Evolutionary conservation across 331 rosid species (phyloP).

Genomic region (Ulmus americana): DNA sequence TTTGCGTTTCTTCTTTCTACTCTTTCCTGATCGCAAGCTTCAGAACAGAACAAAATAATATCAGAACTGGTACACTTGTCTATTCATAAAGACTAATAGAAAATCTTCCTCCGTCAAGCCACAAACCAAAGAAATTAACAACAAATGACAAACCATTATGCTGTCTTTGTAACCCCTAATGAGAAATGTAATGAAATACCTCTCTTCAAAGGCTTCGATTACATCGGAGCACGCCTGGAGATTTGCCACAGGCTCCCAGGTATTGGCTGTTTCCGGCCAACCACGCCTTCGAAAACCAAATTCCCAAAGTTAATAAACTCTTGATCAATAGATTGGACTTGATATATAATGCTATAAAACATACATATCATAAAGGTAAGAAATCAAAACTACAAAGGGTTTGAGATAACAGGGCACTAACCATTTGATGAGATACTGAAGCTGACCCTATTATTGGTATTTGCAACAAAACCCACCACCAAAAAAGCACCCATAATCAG

Average conservation of each 20-base stretch:
- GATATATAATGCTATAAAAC: neutral
- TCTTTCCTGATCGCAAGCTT: slow-evolving; percentile 58
- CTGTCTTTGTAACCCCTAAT: neutral
- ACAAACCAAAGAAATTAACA: neutral
- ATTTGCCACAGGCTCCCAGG: slow-evolving; percentile 96
- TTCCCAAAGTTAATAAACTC: neutral
- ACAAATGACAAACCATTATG: neutral
- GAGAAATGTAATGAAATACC: slow-evolving; percentile 34
- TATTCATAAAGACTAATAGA: neutral
- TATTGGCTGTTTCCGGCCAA: slow-evolving; percentile 90
- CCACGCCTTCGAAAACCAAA: slow-evolving; percentile 56
- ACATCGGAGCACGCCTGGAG: slow-evolving; percentile 75
- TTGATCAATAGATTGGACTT: neutral
- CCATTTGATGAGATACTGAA: slow-evolving; percentile 89
- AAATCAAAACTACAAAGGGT: slow-evolving; percentile 9
- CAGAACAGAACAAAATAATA: neutral
- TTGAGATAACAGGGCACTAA: slow-evolving; percentile 26
- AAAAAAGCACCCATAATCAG: slow-evolving; percentile 23
- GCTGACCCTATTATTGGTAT: slow-evolving; percentile 49
- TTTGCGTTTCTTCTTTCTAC: slow-evolving; percentile 60
- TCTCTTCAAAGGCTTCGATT: slow-evolving; percentile 69
- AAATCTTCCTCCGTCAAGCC: neutral
- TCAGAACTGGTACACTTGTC: neutral
- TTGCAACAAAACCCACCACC: slow-evolving; percentile 19
- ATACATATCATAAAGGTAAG: neutral